Evolutionary conservation across 805 yeast species (phyloP).

Genomic region (Aciculoconidium aculeatum): DNA sequence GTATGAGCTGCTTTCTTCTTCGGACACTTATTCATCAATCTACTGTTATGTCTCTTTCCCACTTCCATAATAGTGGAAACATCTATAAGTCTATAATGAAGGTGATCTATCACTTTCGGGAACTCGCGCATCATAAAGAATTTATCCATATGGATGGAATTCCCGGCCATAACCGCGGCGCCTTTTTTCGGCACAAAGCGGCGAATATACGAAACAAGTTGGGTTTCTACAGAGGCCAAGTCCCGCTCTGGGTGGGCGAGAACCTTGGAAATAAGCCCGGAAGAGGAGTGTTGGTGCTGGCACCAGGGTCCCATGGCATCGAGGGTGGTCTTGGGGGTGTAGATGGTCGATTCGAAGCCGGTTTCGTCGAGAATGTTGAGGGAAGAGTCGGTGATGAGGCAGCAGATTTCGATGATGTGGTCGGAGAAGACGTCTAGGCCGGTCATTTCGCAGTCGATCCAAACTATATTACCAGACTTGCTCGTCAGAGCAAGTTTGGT

Average conservation of each 20-base stretch:
- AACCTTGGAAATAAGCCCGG: slow-evolving; percentile 74
- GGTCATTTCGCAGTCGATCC: slow-evolving; percentile 99
- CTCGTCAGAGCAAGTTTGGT: too few relatives aligned
- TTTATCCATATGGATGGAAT: slow-evolving; percentile 87
- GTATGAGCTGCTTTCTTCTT: slow-evolving; percentile 71
- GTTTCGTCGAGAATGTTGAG: slow-evolving; percentile 59
- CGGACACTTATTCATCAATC: slow-evolving; percentile 51
- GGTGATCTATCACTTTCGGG: slow-evolving; percentile 60
- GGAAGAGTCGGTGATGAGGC: slow-evolving; percentile 81
- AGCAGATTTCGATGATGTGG: slow-evolving; percentile 85
- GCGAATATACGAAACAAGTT: slow-evolving; percentile 56
- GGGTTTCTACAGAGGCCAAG: slow-evolving; percentile 55
- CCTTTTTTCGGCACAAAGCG: slow-evolving; percentile 46
- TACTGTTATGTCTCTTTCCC: slow-evolving; percentile 70
- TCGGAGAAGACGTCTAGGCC: slow-evolving; percentile 76
- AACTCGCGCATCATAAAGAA: slow-evolving; percentile 78
- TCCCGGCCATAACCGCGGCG: slow-evolving; percentile 80
- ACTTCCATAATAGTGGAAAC: slow-evolving; percentile 85
- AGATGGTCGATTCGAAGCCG: slow-evolving; percentile 81
- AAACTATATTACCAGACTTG: too few relatives aligned
- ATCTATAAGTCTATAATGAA: slow-evolving; percentile 77
- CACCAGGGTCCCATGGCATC: slow-evolving; percentile 89
- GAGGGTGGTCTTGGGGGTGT: slow-evolving; percentile 54
- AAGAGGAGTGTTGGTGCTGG: slow-evolving; percentile 63
- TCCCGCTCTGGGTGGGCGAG: slow-evolving; percentile 48